Evolutionary conservation across 1,284 basidiomycete genomes (phyloP), one percentile per base, ranked within the genome.

Genomic region (Boletellus sp.): DNA sequence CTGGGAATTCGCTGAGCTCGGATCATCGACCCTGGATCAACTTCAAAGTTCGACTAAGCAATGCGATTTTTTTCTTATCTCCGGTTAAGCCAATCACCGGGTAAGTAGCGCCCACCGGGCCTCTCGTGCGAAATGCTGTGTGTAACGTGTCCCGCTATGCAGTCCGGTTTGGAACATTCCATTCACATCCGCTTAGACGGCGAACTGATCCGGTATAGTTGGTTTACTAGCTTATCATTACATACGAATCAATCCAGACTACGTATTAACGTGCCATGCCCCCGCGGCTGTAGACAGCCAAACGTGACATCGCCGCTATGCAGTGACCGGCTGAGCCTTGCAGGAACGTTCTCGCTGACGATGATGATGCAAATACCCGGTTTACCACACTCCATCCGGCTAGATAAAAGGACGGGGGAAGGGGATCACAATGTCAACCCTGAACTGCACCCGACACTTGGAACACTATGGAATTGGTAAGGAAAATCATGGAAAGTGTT

Each of bases 401-500:
- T 10, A n/a, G 34, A 21, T 57, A 59, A 49, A 60, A 60, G 17
- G 37, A 21, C 30, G 10, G 34, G 20, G n/a, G 8, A 8, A 16
- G 5, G 1, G 9, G 10, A 9, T 13, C n/a, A 7, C 4, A 3
- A 5, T 27, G 9, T 37, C 20, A 26, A 8, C 29, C 43, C 14
- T 11, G 43, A 55, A 45, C 25, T 13, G 2, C 36, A 30, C 11
- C 26, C 35, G 8, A 27, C 25, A 34, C 33, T 54, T 21, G 5
- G n/a, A n/a, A 47, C 30, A 44, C 25, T 16, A 58, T 58, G 57
- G 34, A 49, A 41, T 30, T 58, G 36, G 56, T 58, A 42, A 47
- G 46, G n/a, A 13, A 33, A 20, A 14, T n/a, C 0, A 0, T 23
- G 1, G 2, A 21, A 4, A 7, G 2, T 8, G 5, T 2, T 5